Conservation (phyloP, 768 basidiomycete species). For the Termitomyces sp. region DNA sequence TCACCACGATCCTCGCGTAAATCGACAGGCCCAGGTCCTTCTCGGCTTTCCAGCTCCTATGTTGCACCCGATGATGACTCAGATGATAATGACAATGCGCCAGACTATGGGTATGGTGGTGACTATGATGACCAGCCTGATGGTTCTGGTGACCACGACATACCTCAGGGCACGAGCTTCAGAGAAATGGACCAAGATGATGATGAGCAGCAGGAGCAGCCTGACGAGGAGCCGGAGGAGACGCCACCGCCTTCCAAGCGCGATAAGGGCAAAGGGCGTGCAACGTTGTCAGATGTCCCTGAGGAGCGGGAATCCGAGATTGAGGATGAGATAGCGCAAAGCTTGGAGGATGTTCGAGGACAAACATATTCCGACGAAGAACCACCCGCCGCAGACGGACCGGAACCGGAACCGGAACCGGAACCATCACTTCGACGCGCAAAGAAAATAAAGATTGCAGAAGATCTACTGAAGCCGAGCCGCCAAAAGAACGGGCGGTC, state of each 20-base stretch:
- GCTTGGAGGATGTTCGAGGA: slow-evolving; percentile 31
- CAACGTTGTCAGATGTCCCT: slow-evolving; percentile 26
- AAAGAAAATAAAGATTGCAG: slow-evolving; percentile 32
- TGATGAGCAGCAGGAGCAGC: slow-evolving; percentile 36
- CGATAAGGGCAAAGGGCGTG: slow-evolving; percentile 15
- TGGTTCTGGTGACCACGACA: slow-evolving; percentile 16
- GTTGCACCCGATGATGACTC: slow-evolving; percentile 27
- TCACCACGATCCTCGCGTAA: slow-evolving; percentile 45
- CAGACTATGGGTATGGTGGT: slow-evolving; percentile 21
- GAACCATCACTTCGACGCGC: slow-evolving; percentile 24
- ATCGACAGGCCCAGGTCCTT: slow-evolving; percentile 35
- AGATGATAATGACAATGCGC: slow-evolving; percentile 21
- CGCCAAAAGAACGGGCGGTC: slow-evolving; percentile 20
- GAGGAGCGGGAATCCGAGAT: slow-evolving; percentile 40
- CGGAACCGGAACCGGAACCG: slow-evolving; percentile 23
- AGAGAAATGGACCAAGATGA: slow-evolving; percentile 47
- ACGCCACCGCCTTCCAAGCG: slow-evolving; percentile 15
- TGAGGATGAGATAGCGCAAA: slow-evolving; percentile 41
- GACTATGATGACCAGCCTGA: slow-evolving; percentile 26
- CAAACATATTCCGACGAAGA: slow-evolving; percentile 27
- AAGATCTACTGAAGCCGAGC: slow-evolving; percentile 17
- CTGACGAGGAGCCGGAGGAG: slow-evolving; percentile 29
- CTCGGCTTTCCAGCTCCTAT: slow-evolving; percentile 33
- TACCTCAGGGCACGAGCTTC: slow-evolving; percentile 38
- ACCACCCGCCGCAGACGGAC: slow-evolving; percentile 25